Percentiles rank a stretch among this genome's conserved stretches.
Evolutionary conservation across 306 rosid species (phyloP).

Genomic region (Urtica urens): DNA sequence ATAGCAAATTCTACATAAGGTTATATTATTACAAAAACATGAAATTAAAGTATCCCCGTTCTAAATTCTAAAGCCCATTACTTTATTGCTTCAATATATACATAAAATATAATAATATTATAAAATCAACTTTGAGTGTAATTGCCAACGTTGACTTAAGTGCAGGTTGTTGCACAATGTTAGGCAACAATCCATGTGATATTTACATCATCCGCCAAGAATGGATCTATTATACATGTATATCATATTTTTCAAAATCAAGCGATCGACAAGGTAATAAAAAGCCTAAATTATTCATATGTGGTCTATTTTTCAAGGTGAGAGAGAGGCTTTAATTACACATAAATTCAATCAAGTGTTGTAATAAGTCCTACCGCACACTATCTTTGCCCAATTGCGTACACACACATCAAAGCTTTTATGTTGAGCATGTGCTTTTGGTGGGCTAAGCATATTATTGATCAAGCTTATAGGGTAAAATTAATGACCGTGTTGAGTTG

Average conservation of each 20-base stretch:
- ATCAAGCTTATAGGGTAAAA: background rate
- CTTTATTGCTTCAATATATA: too few species aligned
- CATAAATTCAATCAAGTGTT: too few species aligned
- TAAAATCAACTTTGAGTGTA: too few species aligned
- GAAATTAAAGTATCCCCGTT: too few species aligned
- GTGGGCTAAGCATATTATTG: background rate
- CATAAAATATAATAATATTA: too few species aligned
- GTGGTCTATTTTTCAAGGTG: background rate
- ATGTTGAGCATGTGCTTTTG: background rate
- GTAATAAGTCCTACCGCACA: too few species aligned
- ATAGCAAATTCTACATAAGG: too few species aligned
- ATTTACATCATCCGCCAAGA: background rate
- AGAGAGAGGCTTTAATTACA: background rate
- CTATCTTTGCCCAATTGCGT: background rate
- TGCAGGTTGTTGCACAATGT: background rate
- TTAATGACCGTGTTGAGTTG: background rate
- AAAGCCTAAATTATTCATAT: background rate
- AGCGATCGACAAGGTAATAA: background rate
- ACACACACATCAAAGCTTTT: background rate
- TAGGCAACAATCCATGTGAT: slow-evolving; percentile 8
- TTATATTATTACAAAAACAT: too few species aligned
- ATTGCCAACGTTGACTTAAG: background rate
- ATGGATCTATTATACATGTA: slow-evolving; percentile 1
- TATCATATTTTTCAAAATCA: background rate
- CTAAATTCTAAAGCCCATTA: too few species aligned